Conservation (phyloP, 1,284 basidiomycete genomes). For the Cryptococcus floricola region DNA sequence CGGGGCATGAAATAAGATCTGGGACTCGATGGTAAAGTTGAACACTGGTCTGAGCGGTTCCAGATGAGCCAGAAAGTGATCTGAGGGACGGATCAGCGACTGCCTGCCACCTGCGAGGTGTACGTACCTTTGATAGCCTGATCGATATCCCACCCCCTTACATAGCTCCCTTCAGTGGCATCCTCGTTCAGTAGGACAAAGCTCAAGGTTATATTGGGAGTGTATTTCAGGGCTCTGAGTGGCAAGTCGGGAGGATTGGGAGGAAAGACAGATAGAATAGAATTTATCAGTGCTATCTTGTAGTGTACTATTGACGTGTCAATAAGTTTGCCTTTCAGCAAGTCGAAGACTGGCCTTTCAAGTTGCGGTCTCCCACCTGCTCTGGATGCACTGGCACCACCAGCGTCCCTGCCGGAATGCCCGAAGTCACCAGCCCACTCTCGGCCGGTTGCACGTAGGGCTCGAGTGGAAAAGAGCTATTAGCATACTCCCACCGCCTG, state of each 20-base stretch:
- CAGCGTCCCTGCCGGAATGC: conserved; percentile 26
- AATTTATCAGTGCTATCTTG: conserved; percentile 51
- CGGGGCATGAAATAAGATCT: conserved; percentile 87
- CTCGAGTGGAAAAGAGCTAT: conserved; percentile 31
- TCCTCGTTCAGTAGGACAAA: conserved; percentile 76
- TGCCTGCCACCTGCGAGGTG: not conserved
- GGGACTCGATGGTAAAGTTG: conserved; percentile 89
- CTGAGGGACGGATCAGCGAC: conserved; percentile 49
- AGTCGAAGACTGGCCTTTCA: conserved; percentile 24
- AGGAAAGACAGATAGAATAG: conserved; percentile 51
- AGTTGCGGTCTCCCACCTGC: conserved; percentile 24
- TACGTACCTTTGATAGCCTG: conserved; percentile 61
- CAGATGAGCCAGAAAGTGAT: conserved; percentile 65
- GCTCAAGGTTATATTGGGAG: conserved; percentile 61
- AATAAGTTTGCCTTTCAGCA: not conserved
- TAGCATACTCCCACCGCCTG: conserved; percentile 18
- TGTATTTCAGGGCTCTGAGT: conserved; percentile 56
- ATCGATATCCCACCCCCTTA: conserved; percentile 68
- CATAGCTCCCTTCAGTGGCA: conserved; percentile 60
- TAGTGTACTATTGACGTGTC: conserved; percentile 24
- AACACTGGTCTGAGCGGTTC: conserved; percentile 64
- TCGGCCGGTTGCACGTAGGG: conserved; percentile 37
- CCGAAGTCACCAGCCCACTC: conserved; percentile 20
- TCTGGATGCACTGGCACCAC: conserved; percentile 37
- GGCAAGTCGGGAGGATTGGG: conserved; percentile 23